Conservation (phyloP, 805 yeast genomes). For the Yarrowia phangngaensis region DNA sequence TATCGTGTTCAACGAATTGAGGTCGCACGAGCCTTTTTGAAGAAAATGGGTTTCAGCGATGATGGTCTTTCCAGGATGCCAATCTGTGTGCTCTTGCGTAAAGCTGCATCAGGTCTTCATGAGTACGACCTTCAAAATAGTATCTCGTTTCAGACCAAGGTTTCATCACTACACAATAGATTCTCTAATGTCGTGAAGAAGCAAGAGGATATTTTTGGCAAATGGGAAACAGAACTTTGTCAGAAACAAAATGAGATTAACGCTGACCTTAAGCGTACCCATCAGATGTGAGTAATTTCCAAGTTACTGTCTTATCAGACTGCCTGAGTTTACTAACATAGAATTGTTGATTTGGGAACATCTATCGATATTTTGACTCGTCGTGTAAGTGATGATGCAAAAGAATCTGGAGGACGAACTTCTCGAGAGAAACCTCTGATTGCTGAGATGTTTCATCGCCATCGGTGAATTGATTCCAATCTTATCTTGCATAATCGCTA, state of each 20-base stretch:
- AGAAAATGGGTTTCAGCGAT: slow-evolving; percentile 75
- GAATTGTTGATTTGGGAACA: slow-evolving; percentile 22
- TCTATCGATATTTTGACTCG: slow-evolving; percentile 18
- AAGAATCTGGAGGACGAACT: slow-evolving; percentile 11
- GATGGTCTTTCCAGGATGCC: slow-evolving; percentile 48
- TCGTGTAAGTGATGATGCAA: slow-evolving; percentile 18
- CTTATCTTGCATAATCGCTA: no score
- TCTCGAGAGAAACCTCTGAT: slow-evolving; percentile 19
- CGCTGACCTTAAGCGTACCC: slow-evolving; percentile 28
- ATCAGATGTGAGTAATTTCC: slow-evolving; percentile 19
- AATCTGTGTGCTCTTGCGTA: slow-evolving; percentile 19
- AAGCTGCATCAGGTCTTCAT: slow-evolving; percentile 38
- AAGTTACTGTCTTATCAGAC: background rate
- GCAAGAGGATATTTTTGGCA: slow-evolving; percentile 86
- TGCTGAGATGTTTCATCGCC: slow-evolving; percentile 22
- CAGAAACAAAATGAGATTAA: slow-evolving; percentile 30
- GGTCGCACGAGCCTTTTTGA: slow-evolving; percentile 74
- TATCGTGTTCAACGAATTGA: slow-evolving; percentile 81
- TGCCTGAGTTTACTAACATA: slow-evolving; percentile 1
- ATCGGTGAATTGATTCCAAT: slow-evolving; percentile 1
- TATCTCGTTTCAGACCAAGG: slow-evolving; percentile 82
- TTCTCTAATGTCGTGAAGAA: slow-evolving; percentile 84
- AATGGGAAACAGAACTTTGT: slow-evolving; percentile 78
- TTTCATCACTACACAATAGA: slow-evolving; percentile 74
- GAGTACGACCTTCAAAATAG: slow-evolving; percentile 41